Conservation (phyloP, 2,329 filamentous ascomycete species). For the Alternaria sp. region DNA sequence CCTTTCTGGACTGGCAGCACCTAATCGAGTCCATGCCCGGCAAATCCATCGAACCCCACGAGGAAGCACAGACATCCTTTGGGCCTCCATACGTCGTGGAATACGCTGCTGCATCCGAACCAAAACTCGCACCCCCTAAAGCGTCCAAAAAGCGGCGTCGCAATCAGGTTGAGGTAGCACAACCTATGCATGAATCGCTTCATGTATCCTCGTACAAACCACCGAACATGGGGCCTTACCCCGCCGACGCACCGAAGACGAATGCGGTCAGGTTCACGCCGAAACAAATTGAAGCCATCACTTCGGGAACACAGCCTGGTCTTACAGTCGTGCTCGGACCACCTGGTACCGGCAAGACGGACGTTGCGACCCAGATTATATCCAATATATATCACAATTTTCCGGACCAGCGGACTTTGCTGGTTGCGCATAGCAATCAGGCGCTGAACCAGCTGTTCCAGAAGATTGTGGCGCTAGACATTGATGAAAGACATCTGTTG, state of each 20-base stretch:
- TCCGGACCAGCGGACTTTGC: slow-evolving; percentile 86
- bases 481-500: slow-evolving; percentile 92
- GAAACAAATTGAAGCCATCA: slow-evolving; percentile 89
- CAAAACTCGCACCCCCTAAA: slow-evolving; percentile 59
- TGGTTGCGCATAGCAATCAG: slow-evolving; percentile 97
- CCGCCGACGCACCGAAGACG: slow-evolving; percentile 79
- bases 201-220: slow-evolving; percentile 91
- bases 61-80: slow-evolving; percentile 76
- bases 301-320: slow-evolving; percentile 92
- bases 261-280: slow-evolving; percentile 91
- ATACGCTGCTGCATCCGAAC: slow-evolving; percentile 54
- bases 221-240: slow-evolving; percentile 88
- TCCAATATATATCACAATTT: slow-evolving; percentile 99
- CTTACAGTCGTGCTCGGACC: slow-evolving; percentile 94
- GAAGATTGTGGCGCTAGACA: slow-evolving; percentile 95
- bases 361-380: slow-evolving; percentile 98
- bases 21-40: slow-evolving; percentile 89
- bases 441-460: slow-evolving; percentile 97
- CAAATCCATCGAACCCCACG: slow-evolving; percentile 81
- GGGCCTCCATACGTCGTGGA: slow-evolving; percentile 89
- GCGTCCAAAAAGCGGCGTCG: slow-evolving; percentile 87
- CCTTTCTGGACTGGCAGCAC: slow-evolving; percentile 95
- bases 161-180: slow-evolving; percentile 71
- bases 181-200: slow-evolving; percentile 68
- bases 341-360: slow-evolving; percentile 98